These are phyloP conservation scores for Trebouxia gelatinosa DNA, from an alignment of 163 green algal genomes.

Conservation along the genomic window DNA sequence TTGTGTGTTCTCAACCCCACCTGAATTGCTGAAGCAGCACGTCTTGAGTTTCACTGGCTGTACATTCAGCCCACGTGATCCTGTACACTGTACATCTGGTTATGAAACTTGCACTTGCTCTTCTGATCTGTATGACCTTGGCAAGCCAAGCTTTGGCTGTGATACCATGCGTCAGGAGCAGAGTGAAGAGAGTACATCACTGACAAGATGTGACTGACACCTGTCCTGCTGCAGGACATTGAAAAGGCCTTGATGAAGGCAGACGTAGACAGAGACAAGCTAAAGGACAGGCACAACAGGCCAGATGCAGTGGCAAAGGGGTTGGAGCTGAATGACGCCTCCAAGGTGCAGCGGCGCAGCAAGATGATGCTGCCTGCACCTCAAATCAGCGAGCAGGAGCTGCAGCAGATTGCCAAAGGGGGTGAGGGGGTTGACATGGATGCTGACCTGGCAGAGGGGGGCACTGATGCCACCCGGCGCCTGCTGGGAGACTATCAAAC, in stretches of 20 bases:
- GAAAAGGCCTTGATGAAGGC: constrained; percentile 84
- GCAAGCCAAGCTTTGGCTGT: neutral
- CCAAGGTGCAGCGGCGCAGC: constrained; percentile 52
- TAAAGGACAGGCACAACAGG: constrained; percentile 66
- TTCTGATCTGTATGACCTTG: too few species aligned
- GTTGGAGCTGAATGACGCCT: constrained; percentile 71
- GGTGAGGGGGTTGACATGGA: constrained; percentile 51
- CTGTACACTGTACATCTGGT: neutral
- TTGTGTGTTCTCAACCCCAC: neutral
- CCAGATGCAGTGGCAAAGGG: constrained; percentile 66
- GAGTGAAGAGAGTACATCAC: neutral
- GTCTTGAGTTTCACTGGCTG: neutral
- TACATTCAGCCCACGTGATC: neutral
- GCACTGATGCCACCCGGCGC: constrained; percentile 73
- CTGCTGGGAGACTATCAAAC: constrained; percentile 87
- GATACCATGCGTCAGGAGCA: neutral
- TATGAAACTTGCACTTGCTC: too few species aligned
- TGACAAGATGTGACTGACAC: neutral
- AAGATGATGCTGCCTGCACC: constrained; percentile 95
- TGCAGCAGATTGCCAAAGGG: constrained; percentile 82
- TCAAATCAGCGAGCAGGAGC: constrained; percentile 80
- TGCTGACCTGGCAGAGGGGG: constrained; percentile 55
- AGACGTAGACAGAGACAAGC: constrained; percentile 75
- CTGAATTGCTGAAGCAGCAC: neutral
- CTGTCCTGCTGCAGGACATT: constrained; percentile 63